Conservation (phyloP, 495 filamentous ascomycete species). For the Extremus antarcticus region DNA sequence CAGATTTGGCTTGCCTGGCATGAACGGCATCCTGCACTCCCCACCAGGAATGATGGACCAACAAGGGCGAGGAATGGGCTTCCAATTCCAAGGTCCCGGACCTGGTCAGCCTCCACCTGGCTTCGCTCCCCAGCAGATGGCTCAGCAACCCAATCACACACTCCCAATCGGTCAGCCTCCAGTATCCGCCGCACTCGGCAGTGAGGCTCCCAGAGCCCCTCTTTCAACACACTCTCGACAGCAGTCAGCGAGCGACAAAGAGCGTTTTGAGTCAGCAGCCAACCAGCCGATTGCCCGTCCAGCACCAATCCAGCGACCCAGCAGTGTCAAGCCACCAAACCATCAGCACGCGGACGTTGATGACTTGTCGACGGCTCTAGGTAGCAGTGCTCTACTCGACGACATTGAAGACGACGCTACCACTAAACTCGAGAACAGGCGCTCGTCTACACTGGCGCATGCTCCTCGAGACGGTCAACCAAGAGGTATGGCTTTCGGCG, state of each 20-base stretch:
- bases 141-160: conserved; percentile 27
- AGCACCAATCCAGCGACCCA: conserved; percentile 77
- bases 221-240: conserved; percentile 15
- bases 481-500: conserved; percentile 18
- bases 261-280: conserved; percentile 13
- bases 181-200: neutral
- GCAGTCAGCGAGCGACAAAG: conserved; percentile 18
- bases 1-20: conserved; percentile 36
- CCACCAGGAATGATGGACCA: conserved; percentile 17
- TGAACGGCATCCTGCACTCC: conserved; percentile 35
- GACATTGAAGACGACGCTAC: conserved; percentile 55
- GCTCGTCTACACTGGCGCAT: conserved; percentile 4
- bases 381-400: conserved; percentile 85
- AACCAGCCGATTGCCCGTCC: conserved; percentile 64
- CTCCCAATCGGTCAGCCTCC: conserved; percentile 9
- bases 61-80: conserved; percentile 45
- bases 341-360: conserved; percentile 47
- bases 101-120: conserved; percentile 42
- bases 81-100: conserved; percentile 48
- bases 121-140: conserved; percentile 33
- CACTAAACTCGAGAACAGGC: conserved; percentile 29
- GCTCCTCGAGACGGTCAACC: neutral
- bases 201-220: conserved; percentile 1
- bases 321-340: conserved; percentile 55
- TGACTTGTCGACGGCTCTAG: conserved; percentile 71